phyloP scores from a whole-genome alignment of 768 basidiomycete genomes.

The Lentinula lateritia region DNA sequence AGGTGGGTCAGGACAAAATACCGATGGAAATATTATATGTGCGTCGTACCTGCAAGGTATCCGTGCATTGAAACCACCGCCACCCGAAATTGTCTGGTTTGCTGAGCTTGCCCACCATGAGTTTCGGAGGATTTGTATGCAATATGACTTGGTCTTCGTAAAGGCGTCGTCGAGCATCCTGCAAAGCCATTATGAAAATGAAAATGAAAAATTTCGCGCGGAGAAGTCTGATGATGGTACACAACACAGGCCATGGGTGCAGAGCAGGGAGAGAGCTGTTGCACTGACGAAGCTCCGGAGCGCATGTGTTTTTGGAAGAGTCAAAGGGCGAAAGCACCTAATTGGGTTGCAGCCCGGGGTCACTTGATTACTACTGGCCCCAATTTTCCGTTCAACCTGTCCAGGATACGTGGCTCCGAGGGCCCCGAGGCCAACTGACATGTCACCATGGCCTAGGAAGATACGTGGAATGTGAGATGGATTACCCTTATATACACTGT shows the following conservation, averaged over 20 bases:
- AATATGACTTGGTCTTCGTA: conserved; percentile 3
- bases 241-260: neutral
- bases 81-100: conserved; percentile 4
- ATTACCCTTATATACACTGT: neutral
- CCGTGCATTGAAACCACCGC: conserved; percentile 1
- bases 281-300: neutral
- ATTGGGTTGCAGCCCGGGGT: neutral
- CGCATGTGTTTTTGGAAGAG: neutral
- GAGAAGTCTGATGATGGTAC: neutral
- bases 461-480: neutral
- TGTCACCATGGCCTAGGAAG: no score
- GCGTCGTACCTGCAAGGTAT: neutral
- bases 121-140: neutral
- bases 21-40: neutral
- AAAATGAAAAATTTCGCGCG: neutral
- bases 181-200: neutral
- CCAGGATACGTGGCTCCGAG: neutral
- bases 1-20: neutral
- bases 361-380: neutral
- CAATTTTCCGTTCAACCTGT: neutral
- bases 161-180: neutral
- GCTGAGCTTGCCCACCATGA: neutral
- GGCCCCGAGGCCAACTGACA: neutral
- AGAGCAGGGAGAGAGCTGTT: neutral
- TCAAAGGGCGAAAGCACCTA: neutral